Conservation (phyloP, 192 early-diverging fungal species). For the Pecoramyces ruminantium region DNA sequence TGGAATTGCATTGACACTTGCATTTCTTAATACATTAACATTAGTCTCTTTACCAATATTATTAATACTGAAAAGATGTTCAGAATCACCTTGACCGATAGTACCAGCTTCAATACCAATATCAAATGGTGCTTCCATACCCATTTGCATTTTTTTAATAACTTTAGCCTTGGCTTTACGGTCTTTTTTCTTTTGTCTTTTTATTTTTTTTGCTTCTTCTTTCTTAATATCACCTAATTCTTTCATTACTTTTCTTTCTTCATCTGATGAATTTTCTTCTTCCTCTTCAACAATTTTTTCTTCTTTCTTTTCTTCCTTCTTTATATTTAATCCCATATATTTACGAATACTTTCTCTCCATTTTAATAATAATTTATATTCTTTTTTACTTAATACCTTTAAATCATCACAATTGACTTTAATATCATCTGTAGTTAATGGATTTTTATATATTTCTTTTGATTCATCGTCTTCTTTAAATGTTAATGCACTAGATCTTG, state of each 20-base stretch:
- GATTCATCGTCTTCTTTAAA: slow-evolving; percentile 58
- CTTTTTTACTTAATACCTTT: slow-evolving; percentile 79
- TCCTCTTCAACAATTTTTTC: slow-evolving; percentile 23
- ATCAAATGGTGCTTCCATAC: slow-evolving; percentile 32
- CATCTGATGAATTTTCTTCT: slow-evolving; percentile 8
- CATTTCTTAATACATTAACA: background rate
- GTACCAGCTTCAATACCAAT: slow-evolving; percentile 21
- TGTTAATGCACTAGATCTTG: slow-evolving; percentile 49
- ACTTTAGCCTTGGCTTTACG: slow-evolving; percentile 27
- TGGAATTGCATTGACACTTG: background rate
- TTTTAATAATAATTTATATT: slow-evolving; percentile 77
- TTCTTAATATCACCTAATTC: slow-evolving; percentile 5
- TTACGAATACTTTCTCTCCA: slow-evolving; percentile 69
- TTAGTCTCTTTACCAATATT: background rate
- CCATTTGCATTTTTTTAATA: slow-evolving; percentile 23
- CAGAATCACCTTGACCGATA: background rate
- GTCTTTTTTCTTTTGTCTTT: slow-evolving; percentile 18
- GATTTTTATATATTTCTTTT: slow-evolving; percentile 24
- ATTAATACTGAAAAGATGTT: background rate
- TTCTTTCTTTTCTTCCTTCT: slow-evolving; percentile 19
- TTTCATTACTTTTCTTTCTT: background rate
- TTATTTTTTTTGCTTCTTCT: slow-evolving; percentile 14
- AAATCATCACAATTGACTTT: slow-evolving; percentile 67
- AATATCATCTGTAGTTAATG: slow-evolving; percentile 67
- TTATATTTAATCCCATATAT: slow-evolving; percentile 19